Percentiles rank a stretch among this genome's conserved stretches.
These are phyloP conservation scores for Phylloboletellus chloephorus DNA, from an alignment of 1,284 basidiomycete species.

Conservation along the genomic window DNA sequence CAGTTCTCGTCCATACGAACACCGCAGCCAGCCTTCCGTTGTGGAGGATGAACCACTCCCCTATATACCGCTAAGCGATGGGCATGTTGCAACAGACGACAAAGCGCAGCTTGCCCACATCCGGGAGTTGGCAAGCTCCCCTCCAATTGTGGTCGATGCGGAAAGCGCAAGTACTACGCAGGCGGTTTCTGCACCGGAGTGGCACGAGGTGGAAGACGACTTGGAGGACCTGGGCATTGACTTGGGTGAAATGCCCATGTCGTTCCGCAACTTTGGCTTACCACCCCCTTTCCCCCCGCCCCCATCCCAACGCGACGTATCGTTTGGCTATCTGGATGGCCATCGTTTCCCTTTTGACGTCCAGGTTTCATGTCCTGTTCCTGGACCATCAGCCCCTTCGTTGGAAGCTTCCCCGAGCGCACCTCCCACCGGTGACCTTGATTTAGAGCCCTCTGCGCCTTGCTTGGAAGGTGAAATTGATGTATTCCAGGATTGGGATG, in stretches of 20 bases:
- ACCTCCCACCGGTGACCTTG: conserved; percentile 26
- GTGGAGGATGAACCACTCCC: conserved; percentile 21
- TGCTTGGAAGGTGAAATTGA: conserved; percentile 32
- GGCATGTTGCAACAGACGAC: conserved; percentile 72
- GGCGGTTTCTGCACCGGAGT: conserved; percentile 26
- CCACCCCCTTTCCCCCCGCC: conserved; percentile 32
- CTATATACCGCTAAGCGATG: conserved; percentile 34
- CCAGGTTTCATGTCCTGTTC: conserved; percentile 24
- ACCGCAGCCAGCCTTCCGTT: conserved; percentile 2
- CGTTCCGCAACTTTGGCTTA: conserved; percentile 7
- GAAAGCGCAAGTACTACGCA: background rate
- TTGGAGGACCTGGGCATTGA: conserved; percentile 13
- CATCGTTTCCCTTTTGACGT: conserved; percentile 36
- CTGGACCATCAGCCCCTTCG: conserved; percentile 41
- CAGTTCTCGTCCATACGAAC: conserved; percentile 2
- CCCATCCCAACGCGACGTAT: conserved; percentile 40
- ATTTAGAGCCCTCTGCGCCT: conserved; percentile 33
- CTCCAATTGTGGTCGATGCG: conserved; percentile 25
- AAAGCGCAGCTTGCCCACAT: conserved; percentile 59
- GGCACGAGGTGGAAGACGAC: conserved; percentile 26
- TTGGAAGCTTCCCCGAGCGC: conserved; percentile 36
- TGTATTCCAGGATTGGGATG: conserved; percentile 22
- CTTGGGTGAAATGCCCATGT: conserved; percentile 2
- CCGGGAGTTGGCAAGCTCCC: conserved; percentile 51
- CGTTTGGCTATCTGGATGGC: conserved; percentile 36